A percentile compares a stretch with the other conserved stretches of the same genome.
phyloP scores from a whole-genome alignment of 73 alveolate species.

The Durusdinium trenchii region DNA sequence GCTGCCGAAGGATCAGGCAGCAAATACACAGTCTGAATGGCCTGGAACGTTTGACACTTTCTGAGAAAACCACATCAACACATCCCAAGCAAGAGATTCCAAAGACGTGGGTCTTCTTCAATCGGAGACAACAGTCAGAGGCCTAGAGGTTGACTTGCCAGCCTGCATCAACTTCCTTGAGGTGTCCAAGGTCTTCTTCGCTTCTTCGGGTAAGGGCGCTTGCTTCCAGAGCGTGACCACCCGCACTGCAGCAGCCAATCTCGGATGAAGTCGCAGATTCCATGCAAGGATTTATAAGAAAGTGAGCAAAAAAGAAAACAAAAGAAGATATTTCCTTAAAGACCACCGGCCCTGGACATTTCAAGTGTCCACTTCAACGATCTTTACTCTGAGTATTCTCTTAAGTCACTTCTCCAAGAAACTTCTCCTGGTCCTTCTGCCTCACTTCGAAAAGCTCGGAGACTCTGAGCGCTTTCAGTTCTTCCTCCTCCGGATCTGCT shows the following conservation, averaged over 20 bases:
- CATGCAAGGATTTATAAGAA: too few relatives aligned
- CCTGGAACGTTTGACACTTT: neutral
- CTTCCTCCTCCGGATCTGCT: constrained; percentile 23
- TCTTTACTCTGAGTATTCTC: too few relatives aligned
- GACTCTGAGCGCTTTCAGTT: constrained; percentile 40
- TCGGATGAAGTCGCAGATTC: too few relatives aligned
- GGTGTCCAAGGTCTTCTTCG: constrained; percentile 42
- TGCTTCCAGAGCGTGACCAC: constrained; percentile 78
- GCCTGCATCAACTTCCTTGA: constrained; percentile 39
- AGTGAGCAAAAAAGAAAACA: too few relatives aligned
- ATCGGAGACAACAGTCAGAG: neutral
- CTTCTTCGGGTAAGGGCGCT: constrained; percentile 56
- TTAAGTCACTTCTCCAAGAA: too few relatives aligned
- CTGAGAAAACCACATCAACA: neutral
- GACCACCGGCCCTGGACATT: too few relatives aligned
- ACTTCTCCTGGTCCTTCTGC: constrained; percentile 38
- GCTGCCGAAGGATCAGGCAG: constrained; percentile 67
- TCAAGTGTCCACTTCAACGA: too few relatives aligned
- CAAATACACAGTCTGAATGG: constrained; percentile 62
- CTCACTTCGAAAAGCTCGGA: constrained; percentile 73
- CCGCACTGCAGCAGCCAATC: constrained; percentile 62
- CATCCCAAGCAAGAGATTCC: neutral
- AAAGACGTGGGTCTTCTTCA: neutral
- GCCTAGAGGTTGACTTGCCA: too few relatives aligned
- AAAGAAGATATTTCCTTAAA: too few relatives aligned